Evolutionary conservation across 306 rosid species (phyloP), one percentile per base, ranked within the genome.

Genomic region (Elaeagnus macrophylla): DNA sequence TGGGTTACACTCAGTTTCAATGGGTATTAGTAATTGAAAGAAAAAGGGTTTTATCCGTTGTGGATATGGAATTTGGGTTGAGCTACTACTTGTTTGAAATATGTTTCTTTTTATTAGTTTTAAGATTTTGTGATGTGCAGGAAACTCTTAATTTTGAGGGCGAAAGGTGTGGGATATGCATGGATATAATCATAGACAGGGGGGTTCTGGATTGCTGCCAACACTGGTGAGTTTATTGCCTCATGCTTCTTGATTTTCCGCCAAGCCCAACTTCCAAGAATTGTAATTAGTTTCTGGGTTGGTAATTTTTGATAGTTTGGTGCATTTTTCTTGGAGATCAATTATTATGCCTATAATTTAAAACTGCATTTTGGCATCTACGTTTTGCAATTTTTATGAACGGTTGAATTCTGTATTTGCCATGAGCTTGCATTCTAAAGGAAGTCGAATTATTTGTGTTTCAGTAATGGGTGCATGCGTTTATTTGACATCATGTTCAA

Each of bases 131-230:
- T 47, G 39, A 54, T 62, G 51, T 53, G 44, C 80, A 91, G 99
- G 87, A 69, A n/a, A 65, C 53, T 81, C 44, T 71, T 48, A 64
- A 67, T 59, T 60, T 62, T 14, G 96, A 79, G 62, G 85, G 79
- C 44, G 89, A 82, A 75, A 75, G 79, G 49, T 91, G 99, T 66
- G 99, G 99, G 46, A 91, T 91, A 68, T 91, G 99, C 73, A 87
- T 91, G 99, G 96, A 87, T 69, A 35, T 75, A 50, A 71, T 91
- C 60, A 64, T 91, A 54, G 99, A 91, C 58, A 75, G 99, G 75
- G 99, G 95, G 65, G 82, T 91, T 75, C 71, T 91, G 39, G 99
- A 91, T 73, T 91, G 95, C 86, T 91, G 99, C 67, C 94, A 84
- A 67, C 99, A 87, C 77, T 87, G 96, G 99, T 91, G 82, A 6